These are phyloP conservation scores for Drechslerella coelobrocha DNA, from an alignment of 2,329 filamentous ascomycete genomes.

Conservation along the genomic window DNA sequence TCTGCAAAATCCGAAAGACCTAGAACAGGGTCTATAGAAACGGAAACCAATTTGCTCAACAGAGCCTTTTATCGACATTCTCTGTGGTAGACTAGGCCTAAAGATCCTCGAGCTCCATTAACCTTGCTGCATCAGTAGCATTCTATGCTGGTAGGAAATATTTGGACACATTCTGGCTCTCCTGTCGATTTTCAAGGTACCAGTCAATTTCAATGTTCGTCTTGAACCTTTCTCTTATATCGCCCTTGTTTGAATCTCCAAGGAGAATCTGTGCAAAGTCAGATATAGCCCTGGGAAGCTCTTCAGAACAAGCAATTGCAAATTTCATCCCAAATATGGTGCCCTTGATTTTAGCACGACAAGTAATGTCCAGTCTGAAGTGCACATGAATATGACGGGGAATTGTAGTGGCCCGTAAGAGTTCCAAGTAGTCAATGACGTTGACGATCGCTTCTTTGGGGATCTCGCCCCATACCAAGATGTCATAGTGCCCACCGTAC, in stretches of 20 bases:
- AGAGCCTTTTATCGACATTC: too few species aligned
- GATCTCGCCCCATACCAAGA: conserved; percentile 44
- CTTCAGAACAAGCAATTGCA: conserved; percentile 33
- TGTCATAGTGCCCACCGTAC: conserved; percentile 47
- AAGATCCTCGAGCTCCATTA: conserved; percentile 18
- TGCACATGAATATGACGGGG: conserved; percentile 42
- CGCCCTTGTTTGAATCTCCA: not conserved
- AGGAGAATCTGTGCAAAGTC: conserved; percentile 31
- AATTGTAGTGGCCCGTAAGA: conserved; percentile 22
- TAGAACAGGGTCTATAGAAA: too few species aligned
- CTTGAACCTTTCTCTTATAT: conserved; percentile 24
- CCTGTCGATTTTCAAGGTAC: conserved; percentile 8
- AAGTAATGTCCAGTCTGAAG: conserved; percentile 42
- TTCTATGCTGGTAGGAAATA: conserved; percentile 41
- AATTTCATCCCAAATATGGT: conserved; percentile 43
- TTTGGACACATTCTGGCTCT: conserved; percentile 40
- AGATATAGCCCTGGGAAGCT: conserved; percentile 17
- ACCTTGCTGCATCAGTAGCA: conserved; percentile 14
- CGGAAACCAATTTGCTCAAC: too few species aligned
- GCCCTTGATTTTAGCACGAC: conserved; percentile 26
- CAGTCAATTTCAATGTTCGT: conserved; percentile 25
- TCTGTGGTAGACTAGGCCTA: too few species aligned
- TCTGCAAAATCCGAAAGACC: too few species aligned
- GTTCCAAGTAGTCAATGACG: conserved; percentile 42
- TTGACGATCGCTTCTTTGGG: conserved; percentile 31